Conservation (phyloP, 768 basidiomycete genomes). For the Chalciporus sphaerocephalus region DNA sequence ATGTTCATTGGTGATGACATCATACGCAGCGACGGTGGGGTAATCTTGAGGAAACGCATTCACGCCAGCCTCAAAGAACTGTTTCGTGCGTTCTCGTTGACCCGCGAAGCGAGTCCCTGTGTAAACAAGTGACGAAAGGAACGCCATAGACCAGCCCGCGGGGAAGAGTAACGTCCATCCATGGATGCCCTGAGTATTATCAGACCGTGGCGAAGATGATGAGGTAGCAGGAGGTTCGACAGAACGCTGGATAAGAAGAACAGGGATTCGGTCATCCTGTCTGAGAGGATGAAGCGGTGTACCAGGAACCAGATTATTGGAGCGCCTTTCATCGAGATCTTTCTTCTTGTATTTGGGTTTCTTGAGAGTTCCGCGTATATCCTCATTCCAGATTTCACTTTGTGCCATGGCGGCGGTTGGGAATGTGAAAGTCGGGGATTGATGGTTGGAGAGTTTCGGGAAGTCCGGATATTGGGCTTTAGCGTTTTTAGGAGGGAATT, state of each 20-base stretch:
- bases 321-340: conserved; percentile 79
- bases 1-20: conserved; percentile 42
- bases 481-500: conserved; percentile 83
- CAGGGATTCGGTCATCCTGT: conserved; percentile 79
- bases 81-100: conserved; percentile 75
- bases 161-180: conserved; percentile 90
- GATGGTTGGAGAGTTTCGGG: conserved; percentile 21
- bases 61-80: conserved; percentile 76
- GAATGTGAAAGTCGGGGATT: conserved; percentile 34
- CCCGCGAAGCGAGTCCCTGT: conserved; percentile 85
- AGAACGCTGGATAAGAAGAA: conserved; percentile 79
- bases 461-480: conserved; percentile 36
- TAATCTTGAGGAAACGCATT: conserved; percentile 81
- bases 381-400: conserved; percentile 70
- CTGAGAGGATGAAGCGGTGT: conserved; percentile 58
- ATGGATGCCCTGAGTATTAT: conserved; percentile 47
- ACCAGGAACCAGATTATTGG: conserved; percentile 78
- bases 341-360: conserved; percentile 74
- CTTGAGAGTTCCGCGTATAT: conserved; percentile 46
- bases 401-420: conserved; percentile 59
- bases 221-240: conserved; percentile 37
- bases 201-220: conserved; percentile 17
- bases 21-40: conserved; percentile 54
- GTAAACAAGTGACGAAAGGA: conserved; percentile 75
- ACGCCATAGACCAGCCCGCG: conserved; percentile 86